Evolutionary conservation across 2,329 filamentous ascomycete genomes (phyloP).

Genomic region (Colletotrichum coccodes): DNA sequence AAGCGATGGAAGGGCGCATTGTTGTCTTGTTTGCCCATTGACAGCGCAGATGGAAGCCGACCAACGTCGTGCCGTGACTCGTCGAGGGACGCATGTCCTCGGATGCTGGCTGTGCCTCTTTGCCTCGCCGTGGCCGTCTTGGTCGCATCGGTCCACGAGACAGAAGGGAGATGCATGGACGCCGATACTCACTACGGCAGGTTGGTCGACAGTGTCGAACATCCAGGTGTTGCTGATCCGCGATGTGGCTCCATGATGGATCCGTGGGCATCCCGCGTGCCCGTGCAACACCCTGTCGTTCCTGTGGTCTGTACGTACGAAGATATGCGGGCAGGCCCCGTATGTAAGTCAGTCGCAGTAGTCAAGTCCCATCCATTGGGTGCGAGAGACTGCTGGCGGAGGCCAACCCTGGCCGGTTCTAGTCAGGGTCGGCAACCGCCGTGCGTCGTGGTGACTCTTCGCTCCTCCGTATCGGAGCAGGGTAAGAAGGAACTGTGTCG

Average conservation of each 20-base stretch:
- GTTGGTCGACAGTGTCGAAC: conserved; percentile 7
- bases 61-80: background rate
- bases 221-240: conserved; percentile 1
- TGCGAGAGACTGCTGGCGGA: background rate
- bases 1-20: background rate
- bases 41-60: conserved; percentile 1
- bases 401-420: conserved; percentile 6
- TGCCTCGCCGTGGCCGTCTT: conserved; percentile 12
- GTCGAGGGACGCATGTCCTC: background rate
- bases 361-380: conserved; percentile 1
- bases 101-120: background rate
- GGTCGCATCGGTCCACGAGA: conserved; percentile 18
- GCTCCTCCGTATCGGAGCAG: background rate
- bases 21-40: conserved; percentile 26
- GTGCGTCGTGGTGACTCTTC: conserved; percentile 1
- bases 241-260: conserved; percentile 9
- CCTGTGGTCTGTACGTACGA: conserved; percentile 23
- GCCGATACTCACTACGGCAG: conserved; percentile 4
- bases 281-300: conserved; percentile 16
- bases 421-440: conserved; percentile 9
- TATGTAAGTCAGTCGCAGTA: conserved; percentile 32
- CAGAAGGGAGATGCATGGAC: conserved; percentile 2
- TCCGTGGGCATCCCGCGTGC: conserved; percentile 7
- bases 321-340: conserved; percentile 20
- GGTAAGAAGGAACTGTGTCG: background rate